These are phyloP conservation scores for Geotrichum candidum DNA, from an alignment of 1,139 yeast species.

Conservation along the genomic window DNA sequence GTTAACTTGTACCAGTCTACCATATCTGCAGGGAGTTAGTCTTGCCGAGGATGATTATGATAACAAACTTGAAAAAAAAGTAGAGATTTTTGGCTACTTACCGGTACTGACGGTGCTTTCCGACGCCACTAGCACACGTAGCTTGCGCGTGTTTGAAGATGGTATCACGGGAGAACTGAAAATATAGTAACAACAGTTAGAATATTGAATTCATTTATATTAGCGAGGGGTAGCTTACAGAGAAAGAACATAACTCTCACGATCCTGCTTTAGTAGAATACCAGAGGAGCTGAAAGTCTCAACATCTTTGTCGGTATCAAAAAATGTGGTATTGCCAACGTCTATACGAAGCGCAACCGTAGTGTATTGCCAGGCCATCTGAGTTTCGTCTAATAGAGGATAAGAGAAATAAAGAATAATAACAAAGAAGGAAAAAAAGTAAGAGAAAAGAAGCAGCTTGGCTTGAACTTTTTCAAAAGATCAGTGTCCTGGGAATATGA, in stretches of 20 bases:
- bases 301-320: neutral
- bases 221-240: neutral
- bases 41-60: neutral
- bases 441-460: neutral
- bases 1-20: conserved; percentile 15
- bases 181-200: neutral
- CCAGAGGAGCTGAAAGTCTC: conserved; percentile 16
- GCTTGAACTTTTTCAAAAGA: neutral
- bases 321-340: neutral
- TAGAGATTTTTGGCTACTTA: neutral
- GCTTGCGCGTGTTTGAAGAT: neutral
- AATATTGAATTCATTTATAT: neutral
- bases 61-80: neutral
- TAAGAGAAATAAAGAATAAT: neutral
- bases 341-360: conserved; percentile 14
- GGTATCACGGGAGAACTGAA: conserved; percentile 9
- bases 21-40: conserved; percentile 4
- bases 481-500: neutral
- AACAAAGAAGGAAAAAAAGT: neutral
- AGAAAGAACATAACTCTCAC: conserved; percentile 9
- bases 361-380: conserved; percentile 10
- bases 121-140: conserved; percentile 2
- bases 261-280: conserved; percentile 2
- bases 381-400: neutral
- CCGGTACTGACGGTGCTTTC: conserved; percentile 6